A percentile compares a stretch with the other conserved stretches of the same genome.
Conservation (phyloP, 805 yeast species). For the Blastobotrys muscicola region DNA sequence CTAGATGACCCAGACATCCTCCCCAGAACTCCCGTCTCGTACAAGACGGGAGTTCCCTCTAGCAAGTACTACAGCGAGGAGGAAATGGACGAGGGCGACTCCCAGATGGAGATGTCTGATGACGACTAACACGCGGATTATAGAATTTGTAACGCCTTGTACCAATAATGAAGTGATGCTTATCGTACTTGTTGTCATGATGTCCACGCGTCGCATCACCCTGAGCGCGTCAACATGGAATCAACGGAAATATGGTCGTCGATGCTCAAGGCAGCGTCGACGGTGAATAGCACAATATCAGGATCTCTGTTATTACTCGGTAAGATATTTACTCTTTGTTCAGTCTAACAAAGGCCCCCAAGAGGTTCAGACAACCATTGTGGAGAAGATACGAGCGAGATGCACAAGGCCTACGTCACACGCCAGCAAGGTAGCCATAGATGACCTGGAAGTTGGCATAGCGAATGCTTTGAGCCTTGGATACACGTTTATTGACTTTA, state of each 20-base stretch:
- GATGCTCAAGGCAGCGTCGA: slow-evolving; percentile 6
- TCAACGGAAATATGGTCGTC: slow-evolving; percentile 6
- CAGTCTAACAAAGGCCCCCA: slow-evolving; percentile 1
- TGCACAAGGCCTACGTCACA: too few species aligned
- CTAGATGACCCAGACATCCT: slow-evolving; percentile 5
- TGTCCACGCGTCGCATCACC: too few species aligned
- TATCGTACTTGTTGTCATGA: too few species aligned
- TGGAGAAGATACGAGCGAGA: too few species aligned
- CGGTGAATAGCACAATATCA: slow-evolving; percentile 1
- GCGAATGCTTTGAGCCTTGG: slow-evolving; percentile 20
- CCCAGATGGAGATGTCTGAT: slow-evolving; percentile 14
- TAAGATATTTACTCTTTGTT: neutral
- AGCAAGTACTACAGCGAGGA: neutral
- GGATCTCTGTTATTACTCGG: slow-evolving; percentile 6
- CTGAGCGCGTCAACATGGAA: neutral
- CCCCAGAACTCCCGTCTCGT: slow-evolving; percentile 1
- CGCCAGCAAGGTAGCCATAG: too few species aligned
- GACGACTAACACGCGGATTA: neutral
- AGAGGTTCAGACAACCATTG: too few species aligned
- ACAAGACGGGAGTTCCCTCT: neutral
- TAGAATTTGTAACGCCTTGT: neutral
- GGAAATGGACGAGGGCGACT: slow-evolving; percentile 10
- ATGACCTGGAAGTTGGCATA: neutral
- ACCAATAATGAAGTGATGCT: too few species aligned
- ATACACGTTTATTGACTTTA: slow-evolving; percentile 20